Evolutionary conservation across 2,329 filamentous ascomycete species (phyloP).

Genomic region (Stachybotrys echinatus): DNA sequence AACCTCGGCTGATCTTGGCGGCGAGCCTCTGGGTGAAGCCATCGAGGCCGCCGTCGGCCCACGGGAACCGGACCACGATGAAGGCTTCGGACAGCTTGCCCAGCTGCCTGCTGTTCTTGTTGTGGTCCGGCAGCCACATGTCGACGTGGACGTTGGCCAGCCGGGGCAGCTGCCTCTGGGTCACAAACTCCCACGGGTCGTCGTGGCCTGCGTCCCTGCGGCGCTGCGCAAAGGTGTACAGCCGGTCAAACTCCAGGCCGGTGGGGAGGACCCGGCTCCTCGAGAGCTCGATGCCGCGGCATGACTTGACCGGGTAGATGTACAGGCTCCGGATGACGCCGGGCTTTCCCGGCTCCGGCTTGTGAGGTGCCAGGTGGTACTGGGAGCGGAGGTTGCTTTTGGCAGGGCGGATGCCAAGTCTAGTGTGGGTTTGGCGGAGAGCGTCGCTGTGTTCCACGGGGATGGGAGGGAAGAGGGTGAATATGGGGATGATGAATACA

Average conservation of each 20-base stretch:
- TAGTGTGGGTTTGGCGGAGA: constrained; percentile 48
- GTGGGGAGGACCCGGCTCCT: constrained; percentile 58
- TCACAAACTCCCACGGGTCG: constrained; percentile 64
- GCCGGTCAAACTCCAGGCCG: constrained; percentile 73
- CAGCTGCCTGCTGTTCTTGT: constrained; percentile 44
- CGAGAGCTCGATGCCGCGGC: constrained; percentile 67
- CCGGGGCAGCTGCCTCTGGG: constrained; percentile 61
- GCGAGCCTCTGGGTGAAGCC: constrained; percentile 38
- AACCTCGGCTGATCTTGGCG: constrained; percentile 46
- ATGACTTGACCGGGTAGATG: constrained; percentile 82
- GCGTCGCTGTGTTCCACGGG: constrained; percentile 48
- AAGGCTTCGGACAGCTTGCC: constrained; percentile 51
- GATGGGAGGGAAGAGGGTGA: constrained; percentile 50
- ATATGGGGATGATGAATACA: constrained; percentile 48
- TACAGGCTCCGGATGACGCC: constrained; percentile 56
- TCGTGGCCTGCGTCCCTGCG: constrained; percentile 21
- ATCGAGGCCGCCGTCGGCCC: constrained; percentile 42
- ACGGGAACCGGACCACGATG: constrained; percentile 63
- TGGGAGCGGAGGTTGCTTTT: constrained; percentile 31
- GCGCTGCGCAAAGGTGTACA: constrained; percentile 74
- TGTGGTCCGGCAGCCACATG: constrained; percentile 64
- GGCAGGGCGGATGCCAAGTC: constrained; percentile 33
- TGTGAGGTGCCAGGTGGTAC: constrained; percentile 11
- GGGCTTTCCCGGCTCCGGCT: constrained; percentile 12
- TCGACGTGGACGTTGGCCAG: constrained; percentile 66